Base-by-base conservation (phyloP, 2,329 filamentous ascomycete species). In the Trichoderma koningii region DNA sequence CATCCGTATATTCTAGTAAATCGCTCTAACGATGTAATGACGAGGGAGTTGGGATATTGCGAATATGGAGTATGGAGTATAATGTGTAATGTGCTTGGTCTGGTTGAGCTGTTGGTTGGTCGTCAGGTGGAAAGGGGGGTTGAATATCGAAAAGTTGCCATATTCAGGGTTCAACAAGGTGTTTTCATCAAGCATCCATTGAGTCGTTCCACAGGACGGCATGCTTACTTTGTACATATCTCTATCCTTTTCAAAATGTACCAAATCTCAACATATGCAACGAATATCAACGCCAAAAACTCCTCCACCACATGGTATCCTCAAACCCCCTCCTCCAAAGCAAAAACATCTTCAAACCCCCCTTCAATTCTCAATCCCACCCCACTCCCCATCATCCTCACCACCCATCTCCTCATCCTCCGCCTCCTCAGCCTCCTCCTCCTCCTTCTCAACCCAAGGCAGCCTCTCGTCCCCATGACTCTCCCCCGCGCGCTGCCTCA, bases 401-500 rank as follows among this genome's bases (percentile, higher is more conserved):
- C 72, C 71, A 26, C 68, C 70, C 48, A 78, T 84, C 38, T 82
- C 74, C 4, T 73, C 71, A 34, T 68, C 70, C 38, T 75, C 77
- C 23, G 77, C 77, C 45, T 76, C 75, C 21, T 70, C 70, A 45
- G 42, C 70, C 63, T 75, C 77, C 26, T 77, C 77, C 42, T 70
- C 71, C 21, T 70, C 70, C 45, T 44, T 70, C 64, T 69, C 73
- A 53, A 76, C 91, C 75, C 86, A 85, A 56, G 85, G 84, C 74
- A 97, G 77, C 69, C 92, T 83, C 70, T 89, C 88, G 75, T 98
- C 94, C 2, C 81, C 83, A 66, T 96, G 77, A 26, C 87, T 85
- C 70, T 94, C 91, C 67, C 81, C 83, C 1, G 89, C 89, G 72
- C 90, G 86, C 68, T 80, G 81, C 72, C 91, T 85, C 60, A 96